Evolutionary conservation across 495 filamentous ascomycete genomes (phyloP), one percentile per base, ranked within the genome.

Genomic region (Lepidopterella palustris): DNA sequence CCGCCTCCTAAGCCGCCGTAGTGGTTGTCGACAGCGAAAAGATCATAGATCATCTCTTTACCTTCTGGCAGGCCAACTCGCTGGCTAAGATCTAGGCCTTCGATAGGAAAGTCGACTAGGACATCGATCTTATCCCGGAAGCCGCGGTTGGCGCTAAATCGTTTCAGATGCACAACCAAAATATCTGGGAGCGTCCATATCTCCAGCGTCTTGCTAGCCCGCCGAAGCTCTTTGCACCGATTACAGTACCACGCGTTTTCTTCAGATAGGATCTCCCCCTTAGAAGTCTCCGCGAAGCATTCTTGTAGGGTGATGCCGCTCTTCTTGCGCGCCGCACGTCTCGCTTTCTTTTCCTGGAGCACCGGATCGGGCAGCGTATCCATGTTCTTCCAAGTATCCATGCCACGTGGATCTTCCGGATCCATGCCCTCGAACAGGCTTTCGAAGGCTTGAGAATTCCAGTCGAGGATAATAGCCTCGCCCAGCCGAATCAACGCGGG

Each of bases 221-320:
- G 84, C 9, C 88, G 84, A 66, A 95, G 87, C 62, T 95, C 88
- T 68, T 97, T 97, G 80, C 93, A 98, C 45, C 89, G 82, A 57
- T 89, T 91, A 63, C 93, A 98, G 67, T 89, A 97, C 93, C 93
- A 98, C 27, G 89, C 90, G 68, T 98, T 92, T 63, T 91, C 87
- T 69, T 95, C 89, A 0, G 91, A 95, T 2, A 98, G 77, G 42
- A 96, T 84, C 70, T 98, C 93, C 57, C 89, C 84, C 70, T 89
- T 92, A 67, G 91, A 89, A 61, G 96, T 97, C 70, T 97, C 92
- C 35, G 89, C 84, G 26, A 98, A 81, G 67, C 93, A 98, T 65
- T 96, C 88, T 45, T 90, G 84, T n/a, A 98, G 79, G 24, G 82
- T 84, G 53, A 96, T 82, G 20, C 93, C 93, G 49, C 80, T 73